Conservation (phyloP, 805 yeast species). For the Helenozyma baotianmanensis region DNA sequence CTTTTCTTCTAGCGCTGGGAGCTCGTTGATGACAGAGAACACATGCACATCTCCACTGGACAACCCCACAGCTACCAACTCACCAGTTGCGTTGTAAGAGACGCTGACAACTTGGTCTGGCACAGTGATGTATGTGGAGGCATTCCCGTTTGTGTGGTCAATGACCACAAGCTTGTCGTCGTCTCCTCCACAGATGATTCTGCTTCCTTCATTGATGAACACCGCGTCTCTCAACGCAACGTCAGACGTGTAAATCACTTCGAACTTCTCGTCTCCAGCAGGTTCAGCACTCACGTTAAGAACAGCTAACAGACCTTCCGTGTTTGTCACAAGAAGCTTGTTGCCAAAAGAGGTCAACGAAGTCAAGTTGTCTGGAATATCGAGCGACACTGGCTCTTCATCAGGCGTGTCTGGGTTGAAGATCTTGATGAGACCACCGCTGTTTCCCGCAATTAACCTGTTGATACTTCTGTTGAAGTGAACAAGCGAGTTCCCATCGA, state of each 20-base stretch:
- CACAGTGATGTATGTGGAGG: conserved; percentile 27
- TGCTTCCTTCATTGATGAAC: conserved; percentile 58
- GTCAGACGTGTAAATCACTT: conserved; percentile 42
- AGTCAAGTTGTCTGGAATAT: conserved; percentile 44
- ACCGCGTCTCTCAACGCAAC: conserved; percentile 48
- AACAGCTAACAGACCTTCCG: conserved; percentile 35
- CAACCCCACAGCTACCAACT: conserved; percentile 52
- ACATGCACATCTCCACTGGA: conserved; percentile 57
- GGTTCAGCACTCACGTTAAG: conserved; percentile 2
- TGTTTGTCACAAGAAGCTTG: conserved; percentile 31
- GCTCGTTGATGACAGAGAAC: conserved; percentile 51
- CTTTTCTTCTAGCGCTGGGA: conserved; percentile 47
- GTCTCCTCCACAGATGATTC: conserved; percentile 62
- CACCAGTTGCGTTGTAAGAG: conserved; percentile 54
- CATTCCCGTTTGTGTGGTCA: conserved; percentile 31
- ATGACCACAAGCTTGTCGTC: conserved; percentile 52
- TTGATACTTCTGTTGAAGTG: conserved; percentile 19
- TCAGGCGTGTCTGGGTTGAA: conserved; percentile 45
- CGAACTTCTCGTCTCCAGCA: conserved; percentile 27
- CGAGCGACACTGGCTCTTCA: conserved; percentile 58
- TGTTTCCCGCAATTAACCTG: conserved; percentile 48
- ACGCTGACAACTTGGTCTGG: conserved; percentile 56
- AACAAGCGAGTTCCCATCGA: conserved; percentile 38
- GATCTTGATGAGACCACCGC: conserved; percentile 50
- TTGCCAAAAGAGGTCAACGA: conserved; percentile 27